A percentile compares a stretch with the other conserved stretches of the same genome.
Evolutionary conservation across 2,329 filamentous ascomycete species (phyloP).

Genomic region (Pseudocercospora fuligena): DNA sequence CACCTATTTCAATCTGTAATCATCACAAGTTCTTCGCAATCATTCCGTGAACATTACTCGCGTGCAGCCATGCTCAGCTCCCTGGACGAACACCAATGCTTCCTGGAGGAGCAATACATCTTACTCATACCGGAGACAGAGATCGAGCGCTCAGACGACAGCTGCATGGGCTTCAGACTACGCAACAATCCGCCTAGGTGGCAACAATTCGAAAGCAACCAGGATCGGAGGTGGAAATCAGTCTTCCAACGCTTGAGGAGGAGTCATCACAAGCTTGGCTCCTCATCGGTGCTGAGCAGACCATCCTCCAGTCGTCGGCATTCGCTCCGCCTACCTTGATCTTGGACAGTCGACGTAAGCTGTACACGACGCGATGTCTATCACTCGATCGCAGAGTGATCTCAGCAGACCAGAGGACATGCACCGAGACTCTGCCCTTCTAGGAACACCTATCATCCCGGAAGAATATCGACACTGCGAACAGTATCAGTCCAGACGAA

Average conservation of each 20-base stretch:
- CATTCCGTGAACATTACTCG: neutral
- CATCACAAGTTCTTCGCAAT: neutral
- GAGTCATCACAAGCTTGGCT: neutral
- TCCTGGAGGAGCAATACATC: slow-evolving; percentile 21
- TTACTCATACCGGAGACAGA: slow-evolving; percentile 12
- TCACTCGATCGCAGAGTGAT: neutral
- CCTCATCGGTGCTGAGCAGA: neutral
- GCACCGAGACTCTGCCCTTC: neutral
- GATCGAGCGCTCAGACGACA: slow-evolving; percentile 3
- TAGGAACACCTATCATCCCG: neutral
- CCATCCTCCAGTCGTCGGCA: neutral
- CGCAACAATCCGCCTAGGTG: neutral
- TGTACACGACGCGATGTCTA: neutral
- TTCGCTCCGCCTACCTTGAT: slow-evolving; percentile 12
- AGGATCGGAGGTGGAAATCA: slow-evolving; percentile 7
- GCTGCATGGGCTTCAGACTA: slow-evolving; percentile 7
- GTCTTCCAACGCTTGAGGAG: slow-evolving; percentile 18
- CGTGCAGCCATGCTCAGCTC: slow-evolving; percentile 13
- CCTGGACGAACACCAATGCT: slow-evolving; percentile 24
- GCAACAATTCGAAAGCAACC: neutral
- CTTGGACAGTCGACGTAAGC: neutral
- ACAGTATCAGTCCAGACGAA: neutral
- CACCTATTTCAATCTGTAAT: neutral
- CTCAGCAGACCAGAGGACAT: neutral
- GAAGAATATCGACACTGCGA: neutral